A percentile compares a stretch with the other conserved stretches of the same genome.
These are phyloP conservation scores for Phyllosticta citriasiana DNA, from an alignment of 2,329 filamentous ascomycete genomes.

Conservation along the genomic window DNA sequence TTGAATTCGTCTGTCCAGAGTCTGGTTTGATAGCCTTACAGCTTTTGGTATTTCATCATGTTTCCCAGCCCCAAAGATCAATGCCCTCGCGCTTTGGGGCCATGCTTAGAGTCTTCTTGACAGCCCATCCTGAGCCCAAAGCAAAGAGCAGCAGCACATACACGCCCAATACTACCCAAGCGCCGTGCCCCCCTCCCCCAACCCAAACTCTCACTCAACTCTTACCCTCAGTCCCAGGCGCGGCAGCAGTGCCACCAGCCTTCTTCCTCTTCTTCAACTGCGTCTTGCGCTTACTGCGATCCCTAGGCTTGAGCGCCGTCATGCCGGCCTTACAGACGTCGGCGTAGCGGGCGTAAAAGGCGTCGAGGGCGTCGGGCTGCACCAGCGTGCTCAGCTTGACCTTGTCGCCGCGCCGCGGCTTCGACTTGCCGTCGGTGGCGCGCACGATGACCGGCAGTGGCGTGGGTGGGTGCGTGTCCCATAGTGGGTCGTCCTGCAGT, in stretches of 20 bases:
- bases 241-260: neutral
- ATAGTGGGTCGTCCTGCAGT: conserved; percentile 40
- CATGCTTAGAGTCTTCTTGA: too few species aligned
- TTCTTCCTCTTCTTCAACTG: conserved; percentile 62
- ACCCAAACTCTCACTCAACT: neutral
- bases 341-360: conserved; percentile 76
- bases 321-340: conserved; percentile 87
- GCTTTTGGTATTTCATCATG: too few species aligned
- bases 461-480: conserved; percentile 49
- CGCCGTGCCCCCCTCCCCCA: neutral
- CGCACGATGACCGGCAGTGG: conserved; percentile 69
- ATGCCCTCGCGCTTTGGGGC: too few species aligned
- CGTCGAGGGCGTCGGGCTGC: conserved; percentile 61
- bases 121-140: neutral
- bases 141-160: neutral
- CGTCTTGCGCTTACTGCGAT: conserved; percentile 75
- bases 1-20: too few species aligned
- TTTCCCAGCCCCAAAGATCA: too few species aligned
- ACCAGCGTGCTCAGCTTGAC: conserved; percentile 79
- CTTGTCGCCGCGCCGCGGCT: conserved; percentile 45
- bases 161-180: neutral
- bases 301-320: conserved; percentile 81
- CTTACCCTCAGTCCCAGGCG: neutral
- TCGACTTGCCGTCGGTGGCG: conserved; percentile 65
- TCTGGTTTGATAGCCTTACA: too few species aligned